Base-by-base conservation (phyloP, 2,329 filamentous ascomycete species). In the Aspergillus spinulosporus region DNA sequence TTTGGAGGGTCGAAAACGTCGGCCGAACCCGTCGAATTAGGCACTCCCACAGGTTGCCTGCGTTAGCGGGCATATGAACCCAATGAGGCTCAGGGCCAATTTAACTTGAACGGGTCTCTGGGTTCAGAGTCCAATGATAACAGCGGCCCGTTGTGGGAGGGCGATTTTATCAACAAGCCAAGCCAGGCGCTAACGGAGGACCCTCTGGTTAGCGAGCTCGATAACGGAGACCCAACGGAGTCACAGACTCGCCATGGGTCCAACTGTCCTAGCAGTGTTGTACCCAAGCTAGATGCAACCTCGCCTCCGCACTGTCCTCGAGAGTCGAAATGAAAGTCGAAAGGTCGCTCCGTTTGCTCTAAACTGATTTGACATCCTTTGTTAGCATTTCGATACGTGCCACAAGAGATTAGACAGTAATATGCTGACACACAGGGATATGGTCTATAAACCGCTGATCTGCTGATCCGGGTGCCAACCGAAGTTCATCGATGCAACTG, bases 381-480 rank as follows among this genome's bases (percentile, higher is more conserved):
- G 40, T 43, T 26, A 32, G n/a, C n/a, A n/a, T n/a, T n/a, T n/a
- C n/a, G n/a, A 12, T 40, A 7, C 3, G 37, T 40, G 11, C 14
- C 21, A 7, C 6, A 21, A 2, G 12, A 14, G 11, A 42, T 4
- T 8, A 21, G 12, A 3, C 8, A 8, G 11, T 3, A 42, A 8
- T 14, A 42, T 15, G 4, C 21, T 21, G 21, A 21, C 9, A 45
- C 15, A 42, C 26, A n/a, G 45, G 45, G 49, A 15, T 43, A 15
- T 32, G 47, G 49, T 28, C 49, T 44, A 29, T 32, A 32, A 36
- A 52, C 12, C 55, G 58, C 34, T 52, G 58, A 60, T 60, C 58
- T 31, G 56, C 29, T 58, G 58, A 60, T 60, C 58, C 58, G 56
- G 55, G 34, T 50, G 51, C 28, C 48, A 39, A 29, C 40, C 42